Evolutionary conservation across 2,329 filamentous ascomycete genomes (phyloP).

Genomic region (Chaetomium strumarium): DNA sequence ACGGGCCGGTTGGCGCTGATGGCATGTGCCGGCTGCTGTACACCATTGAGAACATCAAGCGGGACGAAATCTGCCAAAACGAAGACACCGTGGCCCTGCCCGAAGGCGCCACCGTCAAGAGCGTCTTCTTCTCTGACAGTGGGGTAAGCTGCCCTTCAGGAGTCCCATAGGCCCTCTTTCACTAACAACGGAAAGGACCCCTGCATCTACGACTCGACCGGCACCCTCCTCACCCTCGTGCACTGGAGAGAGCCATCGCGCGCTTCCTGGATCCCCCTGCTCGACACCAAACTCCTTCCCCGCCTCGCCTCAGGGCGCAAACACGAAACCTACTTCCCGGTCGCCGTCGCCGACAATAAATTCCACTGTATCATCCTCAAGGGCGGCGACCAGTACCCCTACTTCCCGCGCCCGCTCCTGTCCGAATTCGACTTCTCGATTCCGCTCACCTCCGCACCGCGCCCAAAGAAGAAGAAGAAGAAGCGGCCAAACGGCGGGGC

Average conservation of each 20-base stretch:
- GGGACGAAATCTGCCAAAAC: constrained; percentile 89
- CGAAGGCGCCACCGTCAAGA: constrained; percentile 65
- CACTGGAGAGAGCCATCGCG: constrained; percentile 86
- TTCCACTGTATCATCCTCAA: constrained; percentile 99
- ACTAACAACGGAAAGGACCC: constrained; percentile 58
- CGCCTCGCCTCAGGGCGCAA: constrained; percentile 81
- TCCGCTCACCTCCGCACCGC: constrained; percentile 58
- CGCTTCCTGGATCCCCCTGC: constrained; percentile 83
- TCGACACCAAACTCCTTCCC: constrained; percentile 80
- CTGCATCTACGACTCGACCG: constrained; percentile 91
- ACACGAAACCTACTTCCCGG: constrained; percentile 87
- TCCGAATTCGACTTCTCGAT: constrained; percentile 91
- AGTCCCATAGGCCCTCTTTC: not conserved
- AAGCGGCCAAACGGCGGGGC: constrained; percentile 24
- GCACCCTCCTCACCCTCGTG: constrained; percentile 77
- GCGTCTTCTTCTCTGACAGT: constrained; percentile 84
- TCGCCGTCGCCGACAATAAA: constrained; percentile 82
- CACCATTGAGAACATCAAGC: constrained; percentile 89
- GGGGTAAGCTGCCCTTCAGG: constrained; percentile 55
- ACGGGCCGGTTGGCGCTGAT: constrained; percentile 75
- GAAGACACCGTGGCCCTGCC: constrained; percentile 86
- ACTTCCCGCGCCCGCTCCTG: constrained; percentile 83
- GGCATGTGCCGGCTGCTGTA: constrained; percentile 76
- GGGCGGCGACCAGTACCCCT: constrained; percentile 85
- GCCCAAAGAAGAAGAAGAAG: constrained; percentile 30